Evolutionary conservation across 768 basidiomycete species (phyloP).

Genomic region (Mycena metata): DNA sequence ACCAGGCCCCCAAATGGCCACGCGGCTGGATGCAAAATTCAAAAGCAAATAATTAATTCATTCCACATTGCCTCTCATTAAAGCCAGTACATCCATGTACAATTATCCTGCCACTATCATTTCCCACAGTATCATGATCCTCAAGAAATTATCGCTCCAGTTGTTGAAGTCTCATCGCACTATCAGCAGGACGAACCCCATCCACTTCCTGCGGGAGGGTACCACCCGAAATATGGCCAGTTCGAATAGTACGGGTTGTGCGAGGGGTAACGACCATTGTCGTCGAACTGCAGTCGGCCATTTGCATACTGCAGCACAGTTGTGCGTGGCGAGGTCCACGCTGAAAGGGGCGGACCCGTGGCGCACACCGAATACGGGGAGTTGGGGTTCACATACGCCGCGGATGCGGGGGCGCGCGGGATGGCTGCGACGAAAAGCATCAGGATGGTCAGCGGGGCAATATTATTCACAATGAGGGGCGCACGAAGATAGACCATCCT

Average conservation of each 20-base stretch:
- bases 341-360: conserved; percentile 24
- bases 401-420: neutral
- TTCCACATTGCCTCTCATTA: no score
- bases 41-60: no score
- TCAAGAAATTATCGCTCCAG: no score
- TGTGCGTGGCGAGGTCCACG: conserved; percentile 28
- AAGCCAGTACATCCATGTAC: no score
- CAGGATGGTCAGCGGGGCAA: neutral
- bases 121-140: no score
- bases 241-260: neutral
- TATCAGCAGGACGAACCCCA: no score
- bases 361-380: conserved; percentile 17
- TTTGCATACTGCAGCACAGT: conserved; percentile 29
- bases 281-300: conserved; percentile 17
- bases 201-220: no score
- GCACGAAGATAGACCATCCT: conserved; percentile 20
- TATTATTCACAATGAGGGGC: neutral
- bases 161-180: no score
- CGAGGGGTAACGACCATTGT: neutral
- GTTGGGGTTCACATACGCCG: conserved; percentile 27
- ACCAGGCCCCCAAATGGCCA: no score
- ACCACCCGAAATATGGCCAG: neutral
- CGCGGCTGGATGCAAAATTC: no score
- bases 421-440: neutral
- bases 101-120: no score